Evolutionary conservation across 2,329 filamentous ascomycete genomes (phyloP), one percentile per base, ranked within the genome.

Genomic region (Plenodomus lindquistii): DNA sequence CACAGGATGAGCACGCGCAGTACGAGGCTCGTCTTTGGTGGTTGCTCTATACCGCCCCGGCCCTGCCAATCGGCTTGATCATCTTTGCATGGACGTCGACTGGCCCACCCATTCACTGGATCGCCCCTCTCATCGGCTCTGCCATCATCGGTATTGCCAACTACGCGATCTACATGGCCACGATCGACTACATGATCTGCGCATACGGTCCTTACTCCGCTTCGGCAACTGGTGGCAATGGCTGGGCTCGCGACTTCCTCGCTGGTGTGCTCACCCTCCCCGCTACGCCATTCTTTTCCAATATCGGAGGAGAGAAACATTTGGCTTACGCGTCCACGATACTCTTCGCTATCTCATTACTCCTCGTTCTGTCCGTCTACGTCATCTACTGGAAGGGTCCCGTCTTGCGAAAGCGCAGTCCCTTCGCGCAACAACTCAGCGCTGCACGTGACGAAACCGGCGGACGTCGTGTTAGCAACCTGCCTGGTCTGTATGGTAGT

Each of bases 181-280:
- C 87, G 0, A 88, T 89, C 56, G 86, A 91, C 70, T 91, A 91
- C 74, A 90, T 90, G 84, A 82, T 89, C 29, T 85, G 84, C 48
- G 85, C 86, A 0, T 88, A 90, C 60, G 88, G 88, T 0, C 84
- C 85, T 0, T 91, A 89, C 68, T 85, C 86, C 2, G 87, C 88
- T 1, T 90, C 87, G 0, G 88, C 88, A 0, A 91, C 88, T 0
- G 88, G 88, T 35, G 88, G 88, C 9, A 91, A 91, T 52, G 88
- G 87, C 1, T 91, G 87, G 78, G 80, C 86, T 2, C 81, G 88
- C 54, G 88, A 91, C 64, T 87, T 91, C 72, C 74, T 91, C 0
- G 88, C 88, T 3, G 88, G 88, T 71, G 77, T 90, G 2, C 81
- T 89, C 2, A 88, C 87, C 0, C 79, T 90, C 29, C 85, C 85